Conservation (phyloP, 164 flowering plant species). For the Aristolochia fimbriata region DNA sequence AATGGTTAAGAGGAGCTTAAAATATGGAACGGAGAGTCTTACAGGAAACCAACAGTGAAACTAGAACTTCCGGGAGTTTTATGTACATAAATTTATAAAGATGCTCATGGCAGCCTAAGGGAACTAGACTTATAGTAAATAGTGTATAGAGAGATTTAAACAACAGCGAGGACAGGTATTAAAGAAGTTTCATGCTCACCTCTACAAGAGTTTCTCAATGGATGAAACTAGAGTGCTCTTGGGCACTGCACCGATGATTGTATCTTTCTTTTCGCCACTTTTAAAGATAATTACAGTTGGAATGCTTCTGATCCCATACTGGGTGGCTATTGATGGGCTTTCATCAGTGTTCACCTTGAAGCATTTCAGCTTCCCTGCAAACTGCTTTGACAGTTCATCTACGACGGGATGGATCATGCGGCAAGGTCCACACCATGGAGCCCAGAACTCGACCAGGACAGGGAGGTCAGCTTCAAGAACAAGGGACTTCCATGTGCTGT, state of each 20-base stretch:
- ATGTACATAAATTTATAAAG: too few species aligned
- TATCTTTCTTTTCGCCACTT: constrained; percentile 80
- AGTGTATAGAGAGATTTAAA: too few species aligned
- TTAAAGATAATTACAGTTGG: constrained; percentile 88
- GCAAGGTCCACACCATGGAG: constrained; percentile 98
- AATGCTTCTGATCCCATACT: constrained; percentile 79
- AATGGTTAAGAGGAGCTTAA: too few species aligned
- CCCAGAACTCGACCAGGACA: constrained; percentile 90
- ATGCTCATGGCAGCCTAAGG: too few species aligned
- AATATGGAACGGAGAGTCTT: too few species aligned
- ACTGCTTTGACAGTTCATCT: constrained; percentile 53
- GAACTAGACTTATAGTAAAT: too few species aligned
- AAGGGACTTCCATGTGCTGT: constrained; percentile 55
- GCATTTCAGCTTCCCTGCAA: constrained; percentile 70
- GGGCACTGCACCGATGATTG: constrained; percentile 86
- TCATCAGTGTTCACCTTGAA: constrained; percentile 81
- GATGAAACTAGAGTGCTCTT: constrained; percentile 52
- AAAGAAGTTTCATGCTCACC: not conserved
- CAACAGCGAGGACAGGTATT: too few species aligned
- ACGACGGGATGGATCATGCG: constrained; percentile 79
- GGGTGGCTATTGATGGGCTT: constrained; percentile 49
- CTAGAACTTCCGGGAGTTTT: too few species aligned
- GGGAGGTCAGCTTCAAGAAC: constrained; percentile 49
- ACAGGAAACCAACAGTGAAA: too few species aligned
- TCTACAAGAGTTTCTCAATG: constrained; percentile 60